Conservation (phyloP, 345 rosid species). For the Syzygium jambos region DNA sequence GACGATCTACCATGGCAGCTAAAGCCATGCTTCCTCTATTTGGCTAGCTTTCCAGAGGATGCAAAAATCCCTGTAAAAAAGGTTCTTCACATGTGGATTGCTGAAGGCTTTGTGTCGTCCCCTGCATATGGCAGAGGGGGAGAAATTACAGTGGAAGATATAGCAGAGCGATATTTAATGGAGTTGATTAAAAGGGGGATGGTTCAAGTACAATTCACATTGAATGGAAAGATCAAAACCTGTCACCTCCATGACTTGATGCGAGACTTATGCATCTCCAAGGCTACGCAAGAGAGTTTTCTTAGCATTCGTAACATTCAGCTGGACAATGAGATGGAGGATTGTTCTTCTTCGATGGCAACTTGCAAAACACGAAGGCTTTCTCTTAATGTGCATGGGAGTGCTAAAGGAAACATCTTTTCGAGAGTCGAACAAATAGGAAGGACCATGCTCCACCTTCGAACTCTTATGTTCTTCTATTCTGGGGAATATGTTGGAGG, state of each 20-base stretch:
- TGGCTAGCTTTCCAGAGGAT: constrained; percentile 20
- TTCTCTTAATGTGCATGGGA: neutral
- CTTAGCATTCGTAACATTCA: neutral
- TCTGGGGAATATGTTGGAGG: neutral
- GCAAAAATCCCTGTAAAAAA: constrained; percentile 21
- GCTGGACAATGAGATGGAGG: neutral
- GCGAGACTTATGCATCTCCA: constrained; percentile 21
- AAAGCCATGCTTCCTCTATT: constrained; percentile 24
- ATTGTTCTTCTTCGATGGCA: neutral
- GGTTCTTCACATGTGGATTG: constrained; percentile 35
- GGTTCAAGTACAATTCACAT: constrained; percentile 16
- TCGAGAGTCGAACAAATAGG: neutral
- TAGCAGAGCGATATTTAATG: constrained; percentile 8
- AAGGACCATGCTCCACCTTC: neutral
- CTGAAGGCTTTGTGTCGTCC: constrained; percentile 29
- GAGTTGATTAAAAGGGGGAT: constrained; percentile 23
- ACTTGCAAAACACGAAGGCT: neutral
- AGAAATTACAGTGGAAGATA: constrained; percentile 14
- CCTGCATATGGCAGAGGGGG: neutral
- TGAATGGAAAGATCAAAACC: constrained; percentile 18
- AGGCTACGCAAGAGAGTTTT: constrained; percentile 20
- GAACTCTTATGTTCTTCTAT: constrained; percentile 23
- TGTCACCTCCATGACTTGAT: constrained; percentile 32
- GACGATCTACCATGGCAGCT: constrained; percentile 9
- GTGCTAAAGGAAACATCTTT: neutral